Base-by-base conservation (phyloP, 2,329 filamentous ascomycete genomes). In the Exophiala bonariae region DNA sequence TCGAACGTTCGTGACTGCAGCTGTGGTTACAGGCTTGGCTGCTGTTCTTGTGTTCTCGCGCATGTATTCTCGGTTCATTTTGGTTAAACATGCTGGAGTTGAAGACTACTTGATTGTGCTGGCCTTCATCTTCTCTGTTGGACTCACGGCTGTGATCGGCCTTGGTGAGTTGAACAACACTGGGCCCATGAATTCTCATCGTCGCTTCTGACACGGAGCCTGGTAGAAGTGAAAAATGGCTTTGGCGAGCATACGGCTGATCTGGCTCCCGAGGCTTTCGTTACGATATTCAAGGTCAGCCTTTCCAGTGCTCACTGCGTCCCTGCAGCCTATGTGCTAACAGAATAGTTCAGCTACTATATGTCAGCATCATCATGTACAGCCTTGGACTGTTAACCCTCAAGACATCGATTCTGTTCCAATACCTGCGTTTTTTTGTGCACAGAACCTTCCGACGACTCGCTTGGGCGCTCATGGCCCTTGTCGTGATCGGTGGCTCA, bases 331-430 rank as follows among this genome's bases (percentile, higher is more conserved):
- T n/a, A n/a, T n/a, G n/a, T n/a, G n/a, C n/a, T n/a, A n/a, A n/a
- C n/a, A n/a, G n/a, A n/a, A n/a, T n/a, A n/a, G n/a, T n/a, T n/a
- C n/a, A n/a, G n/a, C n/a, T n/a, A n/a, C n/a, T 16, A n/a, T 42
- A 17, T 13, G 31, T 18, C 16, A 19, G 40, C 3, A 63, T 67
- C n/a, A 63, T 66, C 3, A 64, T 68, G 52, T 69, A 69, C 44
- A 68, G 67, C 14, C 60, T 62, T 22, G 58, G 63, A n/a, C 55
- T 70, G 1, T 55, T 67, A 41, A 64, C 66, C 48, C 72, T 71
- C 32, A 75, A 76, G 61, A 65, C 67, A 18, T 75, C 72, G 1
- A 74, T 77, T 41, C 58, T 77, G n/a, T 61, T 73, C 44, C 73
- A 76, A 54, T 76, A 76, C 54, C 67, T 73, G 17, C 71, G 71